Evolutionary conservation across 1,284 basidiomycete genomes (phyloP).

Genomic region (Trametes hirsuta): DNA sequence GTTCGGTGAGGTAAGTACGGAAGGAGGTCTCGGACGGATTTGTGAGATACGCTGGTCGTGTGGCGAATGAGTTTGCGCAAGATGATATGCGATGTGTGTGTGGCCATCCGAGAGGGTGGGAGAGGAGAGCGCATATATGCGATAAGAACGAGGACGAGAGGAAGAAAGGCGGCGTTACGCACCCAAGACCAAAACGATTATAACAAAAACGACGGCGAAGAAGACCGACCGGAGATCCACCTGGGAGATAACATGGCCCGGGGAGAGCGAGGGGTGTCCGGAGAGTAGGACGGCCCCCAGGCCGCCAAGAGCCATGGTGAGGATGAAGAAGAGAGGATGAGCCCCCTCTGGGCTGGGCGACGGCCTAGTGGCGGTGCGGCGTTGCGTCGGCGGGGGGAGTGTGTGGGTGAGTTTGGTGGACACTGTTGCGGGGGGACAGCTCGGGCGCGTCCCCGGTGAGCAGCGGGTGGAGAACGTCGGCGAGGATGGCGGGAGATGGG

Average conservation of each 20-base stretch:
- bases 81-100: constrained; percentile 15
- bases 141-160: constrained; percentile 7
- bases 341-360: constrained; percentile 32
- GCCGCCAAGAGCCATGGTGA: constrained; percentile 66
- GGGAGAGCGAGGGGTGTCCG: constrained; percentile 50
- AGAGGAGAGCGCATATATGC: not conserved
- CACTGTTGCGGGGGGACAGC: constrained; percentile 49
- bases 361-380: constrained; percentile 42
- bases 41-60: constrained; percentile 80
- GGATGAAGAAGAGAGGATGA: constrained; percentile 49
- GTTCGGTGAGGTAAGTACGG: constrained; percentile 91
- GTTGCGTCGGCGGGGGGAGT: constrained; percentile 36
- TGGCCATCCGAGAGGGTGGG: constrained; percentile 17
- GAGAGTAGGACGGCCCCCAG: constrained; percentile 61
- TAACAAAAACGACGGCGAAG: constrained; percentile 64
- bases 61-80: constrained; percentile 21
- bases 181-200: constrained; percentile 76
- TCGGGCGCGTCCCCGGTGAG: constrained; percentile 37
- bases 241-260: constrained; percentile 52
- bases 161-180: constrained; percentile 34
- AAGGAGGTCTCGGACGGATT: constrained; percentile 94
- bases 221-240: constrained; percentile 70
- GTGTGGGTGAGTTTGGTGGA: constrained; percentile 34
- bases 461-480: constrained; percentile 10
- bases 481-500: constrained; percentile 21